Evolutionary conservation across 768 basidiomycete genomes (phyloP).

Genomic region (Leccinum olivaceopallidum): DNA sequence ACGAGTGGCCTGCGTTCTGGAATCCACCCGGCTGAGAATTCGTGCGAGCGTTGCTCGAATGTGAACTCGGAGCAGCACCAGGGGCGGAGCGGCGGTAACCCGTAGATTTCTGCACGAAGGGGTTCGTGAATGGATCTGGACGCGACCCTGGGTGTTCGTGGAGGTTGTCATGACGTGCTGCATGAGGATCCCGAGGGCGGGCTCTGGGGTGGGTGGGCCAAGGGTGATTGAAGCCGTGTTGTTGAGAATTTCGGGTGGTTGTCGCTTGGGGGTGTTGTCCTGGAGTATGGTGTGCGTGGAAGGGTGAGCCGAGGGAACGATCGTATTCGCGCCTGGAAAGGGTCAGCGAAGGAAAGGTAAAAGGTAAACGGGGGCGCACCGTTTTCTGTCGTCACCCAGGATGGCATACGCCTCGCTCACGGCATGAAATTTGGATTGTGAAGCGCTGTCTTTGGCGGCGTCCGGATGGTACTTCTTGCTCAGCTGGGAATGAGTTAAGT

Average conservation of each 20-base stretch:
- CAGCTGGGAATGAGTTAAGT: constrained; percentile 30
- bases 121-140: constrained; percentile 26
- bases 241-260: constrained; percentile 26
- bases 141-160: constrained; percentile 9
- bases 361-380: constrained; percentile 28
- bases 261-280: constrained; percentile 34
- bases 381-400: constrained; percentile 45
- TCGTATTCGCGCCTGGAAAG: constrained; percentile 35
- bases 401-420: constrained; percentile 50
- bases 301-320: constrained; percentile 19
- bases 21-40: constrained; percentile 1
- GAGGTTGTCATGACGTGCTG: constrained; percentile 12
- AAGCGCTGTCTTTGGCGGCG: constrained; percentile 37
- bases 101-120: constrained; percentile 31
- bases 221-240: constrained; percentile 24
- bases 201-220: constrained; percentile 30
- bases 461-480: constrained; percentile 53
- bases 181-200: constrained; percentile 17
- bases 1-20: constrained; percentile 1
- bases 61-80: neutral
- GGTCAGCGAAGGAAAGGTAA: neutral
- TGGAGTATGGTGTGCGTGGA: constrained; percentile 1
- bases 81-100: constrained; percentile 15
- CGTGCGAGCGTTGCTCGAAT: neutral
- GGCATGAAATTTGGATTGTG: constrained; percentile 43